Conservation (phyloP, 1,284 basidiomycete species). For the Agaricales sp. region DNA sequence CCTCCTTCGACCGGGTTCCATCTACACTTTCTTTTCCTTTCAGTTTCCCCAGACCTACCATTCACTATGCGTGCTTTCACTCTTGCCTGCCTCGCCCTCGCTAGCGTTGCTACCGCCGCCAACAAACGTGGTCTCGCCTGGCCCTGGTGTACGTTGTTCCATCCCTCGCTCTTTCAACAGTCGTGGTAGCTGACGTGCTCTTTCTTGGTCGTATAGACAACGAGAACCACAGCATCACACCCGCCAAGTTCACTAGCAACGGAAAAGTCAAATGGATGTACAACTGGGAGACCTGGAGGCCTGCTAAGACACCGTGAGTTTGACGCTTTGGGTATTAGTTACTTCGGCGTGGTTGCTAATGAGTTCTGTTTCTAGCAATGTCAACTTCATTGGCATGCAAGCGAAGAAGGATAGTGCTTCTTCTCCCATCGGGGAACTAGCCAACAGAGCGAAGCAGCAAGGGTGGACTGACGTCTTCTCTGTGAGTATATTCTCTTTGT, state of each 20-base stretch:
- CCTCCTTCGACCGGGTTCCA: no score
- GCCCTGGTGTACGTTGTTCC: background rate
- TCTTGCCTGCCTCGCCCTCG: background rate
- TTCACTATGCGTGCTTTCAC: background rate
- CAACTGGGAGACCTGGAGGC: slow-evolving; percentile 1
- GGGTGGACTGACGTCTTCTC: slow-evolving; percentile 1
- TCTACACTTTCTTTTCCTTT: no score
- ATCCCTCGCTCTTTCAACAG: background rate
- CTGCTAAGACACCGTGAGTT: background rate
- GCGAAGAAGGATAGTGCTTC: background rate
- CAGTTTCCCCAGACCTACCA: no score
- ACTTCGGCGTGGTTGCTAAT: no score
- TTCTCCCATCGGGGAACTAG: background rate
- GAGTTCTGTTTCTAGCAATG: background rate
- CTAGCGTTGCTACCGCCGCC: background rate
- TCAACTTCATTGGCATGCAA: slow-evolving; percentile 3
- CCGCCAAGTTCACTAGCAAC: background rate
- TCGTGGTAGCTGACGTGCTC: no score
- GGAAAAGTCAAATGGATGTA: slow-evolving; percentile 1
- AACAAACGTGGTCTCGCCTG: background rate
- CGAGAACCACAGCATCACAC: background rate
- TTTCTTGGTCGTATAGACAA: background rate
- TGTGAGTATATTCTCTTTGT: background rate
- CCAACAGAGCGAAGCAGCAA: background rate
- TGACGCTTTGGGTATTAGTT: no score